Evolutionary conservation across 2,329 filamentous ascomycete genomes (phyloP).

Genomic region (Alternaria consortialis): DNA sequence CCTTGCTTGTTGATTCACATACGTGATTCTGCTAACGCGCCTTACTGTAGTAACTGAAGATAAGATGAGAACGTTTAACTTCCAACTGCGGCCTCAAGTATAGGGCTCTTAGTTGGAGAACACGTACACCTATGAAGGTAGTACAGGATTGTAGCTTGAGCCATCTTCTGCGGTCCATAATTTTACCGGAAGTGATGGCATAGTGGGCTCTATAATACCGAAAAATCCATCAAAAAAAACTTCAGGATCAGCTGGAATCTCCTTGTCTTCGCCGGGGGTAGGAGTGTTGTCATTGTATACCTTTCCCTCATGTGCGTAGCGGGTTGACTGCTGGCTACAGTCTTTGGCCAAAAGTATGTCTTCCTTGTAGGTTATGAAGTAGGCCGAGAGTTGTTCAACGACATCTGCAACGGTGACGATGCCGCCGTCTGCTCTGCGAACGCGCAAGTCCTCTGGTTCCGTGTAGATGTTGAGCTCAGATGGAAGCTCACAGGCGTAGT

Average conservation of each 20-base stretch:
- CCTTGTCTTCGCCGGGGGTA: not conserved
- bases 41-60: too few species aligned
- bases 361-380: not conserved
- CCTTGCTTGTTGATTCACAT: too few species aligned
- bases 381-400: not conserved
- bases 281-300: not conserved
- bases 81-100: too few species aligned
- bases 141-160: not conserved
- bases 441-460: not conserved
- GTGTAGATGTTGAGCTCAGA: not conserved
- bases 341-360: not conserved
- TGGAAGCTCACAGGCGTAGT: too few species aligned
- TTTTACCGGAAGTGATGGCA: not conserved
- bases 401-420: not conserved
- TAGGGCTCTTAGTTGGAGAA: too few species aligned
- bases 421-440: not conserved
- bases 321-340: accelerated
- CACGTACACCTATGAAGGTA: too few species aligned
- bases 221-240: not conserved
- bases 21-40: too few species aligned
- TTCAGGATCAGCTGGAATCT: not conserved
- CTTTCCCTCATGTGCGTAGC: not conserved
- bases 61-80: too few species aligned
- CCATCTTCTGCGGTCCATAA: not conserved
- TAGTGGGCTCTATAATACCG: not conserved